phyloP scores from a whole-genome alignment of 2,329 filamentous ascomycete species.

The Helotiales sp. region DNA sequence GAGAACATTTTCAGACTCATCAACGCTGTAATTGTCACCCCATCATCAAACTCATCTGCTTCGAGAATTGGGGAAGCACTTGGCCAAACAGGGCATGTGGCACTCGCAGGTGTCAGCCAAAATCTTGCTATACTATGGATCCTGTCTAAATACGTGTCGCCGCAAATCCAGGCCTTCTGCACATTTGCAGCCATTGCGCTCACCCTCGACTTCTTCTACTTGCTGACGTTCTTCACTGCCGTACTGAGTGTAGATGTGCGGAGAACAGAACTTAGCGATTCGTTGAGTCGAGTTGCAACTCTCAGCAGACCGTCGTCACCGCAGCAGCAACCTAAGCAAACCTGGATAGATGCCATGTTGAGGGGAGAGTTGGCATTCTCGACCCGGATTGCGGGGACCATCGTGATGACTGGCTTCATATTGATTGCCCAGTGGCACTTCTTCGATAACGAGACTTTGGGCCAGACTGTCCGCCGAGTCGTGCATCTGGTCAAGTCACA shows the following conservation, averaged over 20 bases:
- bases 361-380: constrained; percentile 70
- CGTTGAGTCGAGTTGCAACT: constrained; percentile 58
- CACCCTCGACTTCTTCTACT: constrained; percentile 77
- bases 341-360: constrained; percentile 66
- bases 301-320: constrained; percentile 41
- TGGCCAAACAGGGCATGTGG: constrained; percentile 73
- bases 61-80: constrained; percentile 75
- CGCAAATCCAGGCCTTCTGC: constrained; percentile 76
- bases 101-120: constrained; percentile 69
- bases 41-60: constrained; percentile 69
- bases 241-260: constrained; percentile 81
- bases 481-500: constrained; percentile 36
- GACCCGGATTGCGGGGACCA: constrained; percentile 75
- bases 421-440: constrained; percentile 80
- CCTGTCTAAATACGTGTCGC: constrained; percentile 69
- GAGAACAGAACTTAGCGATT: constrained; percentile 76
- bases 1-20: constrained; percentile 82
- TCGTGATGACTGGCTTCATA: constrained; percentile 74
- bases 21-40: constrained; percentile 76
- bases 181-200: constrained; percentile 77
- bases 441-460: constrained; percentile 62
- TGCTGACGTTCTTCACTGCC: constrained; percentile 79
- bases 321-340: constrained; percentile 43
- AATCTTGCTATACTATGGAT: constrained; percentile 70
- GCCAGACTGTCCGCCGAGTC: constrained; percentile 46